Percentiles rank a stretch among this genome's conserved stretches.
Conservation (phyloP, 495 filamentous ascomycete genomes). For the Cercophora samala region DNA sequence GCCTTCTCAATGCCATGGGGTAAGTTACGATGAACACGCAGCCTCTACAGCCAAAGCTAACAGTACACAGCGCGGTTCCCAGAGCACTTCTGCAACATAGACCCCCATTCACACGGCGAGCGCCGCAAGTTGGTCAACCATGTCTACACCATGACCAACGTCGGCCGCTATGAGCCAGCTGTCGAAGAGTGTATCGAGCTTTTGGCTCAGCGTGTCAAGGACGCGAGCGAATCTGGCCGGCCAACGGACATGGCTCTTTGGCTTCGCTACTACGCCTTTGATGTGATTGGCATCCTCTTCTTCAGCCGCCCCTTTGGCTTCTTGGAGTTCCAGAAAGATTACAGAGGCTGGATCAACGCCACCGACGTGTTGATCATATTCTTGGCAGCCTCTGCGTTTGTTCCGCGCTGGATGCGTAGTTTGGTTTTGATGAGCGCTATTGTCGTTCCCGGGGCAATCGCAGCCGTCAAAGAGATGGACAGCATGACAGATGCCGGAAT, state of each 20-base stretch:
- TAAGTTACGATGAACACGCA: not conserved
- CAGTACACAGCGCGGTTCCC: not conserved
- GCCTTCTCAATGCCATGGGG: conserved; percentile 1
- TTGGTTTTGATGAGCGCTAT: not conserved
- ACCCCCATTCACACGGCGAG: not conserved
- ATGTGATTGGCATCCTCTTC: conserved; percentile 6
- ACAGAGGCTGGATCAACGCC: not conserved
- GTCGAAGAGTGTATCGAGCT: not conserved
- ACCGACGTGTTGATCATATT: not conserved
- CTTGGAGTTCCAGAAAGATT: not conserved
- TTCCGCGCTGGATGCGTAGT: not conserved
- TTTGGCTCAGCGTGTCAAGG: not conserved
- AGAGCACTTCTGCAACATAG: conserved; percentile 2
- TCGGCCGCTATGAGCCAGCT: not conserved
- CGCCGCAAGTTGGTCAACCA: conserved; percentile 4
- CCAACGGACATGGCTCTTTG: not conserved
- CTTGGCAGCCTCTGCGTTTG: not conserved
- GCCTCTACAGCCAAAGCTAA: not conserved
- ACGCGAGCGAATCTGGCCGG: too few species aligned
- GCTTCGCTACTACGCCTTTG: conserved; percentile 6
- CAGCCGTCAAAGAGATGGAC: not conserved
- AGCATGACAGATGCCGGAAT: not conserved
- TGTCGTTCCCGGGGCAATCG: not conserved
- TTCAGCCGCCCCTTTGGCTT: conserved; percentile 5
- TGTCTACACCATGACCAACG: conserved; percentile 10